These are phyloP conservation scores for Xerocomellus amylosporus DNA, from an alignment of 768 basidiomycete genomes.

Conservation along the genomic window DNA sequence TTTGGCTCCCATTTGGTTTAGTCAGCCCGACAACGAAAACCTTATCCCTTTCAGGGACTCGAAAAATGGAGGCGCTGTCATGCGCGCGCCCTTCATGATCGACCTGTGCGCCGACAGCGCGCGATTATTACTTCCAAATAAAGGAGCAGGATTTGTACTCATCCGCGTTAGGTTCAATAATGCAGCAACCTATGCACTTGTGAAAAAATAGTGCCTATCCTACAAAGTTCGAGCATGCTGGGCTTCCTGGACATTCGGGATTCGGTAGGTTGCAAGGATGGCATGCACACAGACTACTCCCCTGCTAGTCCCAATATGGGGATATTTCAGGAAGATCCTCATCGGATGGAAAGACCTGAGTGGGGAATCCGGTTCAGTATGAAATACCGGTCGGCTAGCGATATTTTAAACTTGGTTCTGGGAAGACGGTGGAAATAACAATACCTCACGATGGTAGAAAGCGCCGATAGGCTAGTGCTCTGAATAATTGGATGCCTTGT, in stretches of 20 bases:
- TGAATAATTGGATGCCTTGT: neutral
- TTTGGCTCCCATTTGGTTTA: constrained; percentile 2
- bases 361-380: neutral
- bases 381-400: neutral
- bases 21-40: neutral
- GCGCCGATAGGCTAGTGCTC: neutral
- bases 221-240: neutral
- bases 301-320: neutral
- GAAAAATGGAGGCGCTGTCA: constrained; percentile 21
- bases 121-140: neutral
- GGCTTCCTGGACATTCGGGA: neutral
- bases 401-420: neutral
- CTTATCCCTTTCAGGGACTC: neutral
- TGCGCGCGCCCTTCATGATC: constrained; percentile 22
- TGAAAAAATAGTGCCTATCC: neutral
- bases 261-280: neutral
- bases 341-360: neutral
- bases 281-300: neutral
- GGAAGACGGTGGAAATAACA: neutral
- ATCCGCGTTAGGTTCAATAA: neutral
- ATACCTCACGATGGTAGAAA: constrained; percentile 6
- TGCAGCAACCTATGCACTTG: neutral
- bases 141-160: neutral
- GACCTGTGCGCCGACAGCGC: constrained; percentile 8
- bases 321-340: constrained; percentile 1